Conservation (phyloP, 805 yeast species). For the Myxozyma udenii region DNA sequence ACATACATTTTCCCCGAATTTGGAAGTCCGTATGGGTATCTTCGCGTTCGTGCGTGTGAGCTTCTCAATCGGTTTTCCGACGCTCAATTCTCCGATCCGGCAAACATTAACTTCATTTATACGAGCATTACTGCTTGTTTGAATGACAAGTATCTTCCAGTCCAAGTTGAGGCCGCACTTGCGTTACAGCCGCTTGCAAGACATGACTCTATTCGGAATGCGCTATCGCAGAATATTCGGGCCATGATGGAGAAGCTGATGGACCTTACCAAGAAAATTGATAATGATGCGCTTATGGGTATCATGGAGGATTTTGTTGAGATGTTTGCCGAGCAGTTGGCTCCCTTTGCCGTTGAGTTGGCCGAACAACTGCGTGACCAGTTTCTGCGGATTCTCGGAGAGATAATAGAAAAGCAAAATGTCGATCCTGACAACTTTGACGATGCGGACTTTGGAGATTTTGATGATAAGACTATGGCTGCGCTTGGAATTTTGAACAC, state of each 20-base stretch:
- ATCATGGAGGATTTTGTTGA: slow-evolving; percentile 97
- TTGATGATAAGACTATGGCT: slow-evolving; percentile 60
- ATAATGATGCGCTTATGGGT: slow-evolving; percentile 78
- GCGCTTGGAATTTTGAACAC: slow-evolving; percentile 80
- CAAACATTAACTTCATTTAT: slow-evolving; percentile 56
- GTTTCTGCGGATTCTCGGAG: slow-evolving; percentile 66
- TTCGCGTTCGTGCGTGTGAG: slow-evolving; percentile 60
- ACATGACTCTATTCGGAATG: slow-evolving; percentile 62
- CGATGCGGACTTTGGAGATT: slow-evolving; percentile 48
- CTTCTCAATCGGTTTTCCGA: slow-evolving; percentile 58
- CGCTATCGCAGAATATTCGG: slow-evolving; percentile 64
- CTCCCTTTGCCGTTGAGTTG: slow-evolving; percentile 81
- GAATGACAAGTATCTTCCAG: slow-evolving; percentile 59
- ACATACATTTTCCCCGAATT: slow-evolving; percentile 71
- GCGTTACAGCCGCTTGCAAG: slow-evolving; percentile 77
- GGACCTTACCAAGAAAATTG: slow-evolving; percentile 72
- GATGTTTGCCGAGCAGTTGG: slow-evolving; percentile 77
- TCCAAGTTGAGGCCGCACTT: slow-evolving; percentile 77
- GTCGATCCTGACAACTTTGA: slow-evolving; percentile 41
- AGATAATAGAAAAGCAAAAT: slow-evolving; percentile 55
- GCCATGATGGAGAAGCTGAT: slow-evolving; percentile 79
- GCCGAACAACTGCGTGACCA: slow-evolving; percentile 52
- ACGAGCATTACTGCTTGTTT: slow-evolving; percentile 42
- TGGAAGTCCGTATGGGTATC: slow-evolving; percentile 53
- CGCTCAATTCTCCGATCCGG: slow-evolving; percentile 53